A percentile compares a stretch with the other conserved stretches of the same genome.
These are phyloP conservation scores for Aspergillus oerlinghausenensis DNA, from an alignment of 2,329 filamentous ascomycete species.

Conservation along the genomic window DNA sequence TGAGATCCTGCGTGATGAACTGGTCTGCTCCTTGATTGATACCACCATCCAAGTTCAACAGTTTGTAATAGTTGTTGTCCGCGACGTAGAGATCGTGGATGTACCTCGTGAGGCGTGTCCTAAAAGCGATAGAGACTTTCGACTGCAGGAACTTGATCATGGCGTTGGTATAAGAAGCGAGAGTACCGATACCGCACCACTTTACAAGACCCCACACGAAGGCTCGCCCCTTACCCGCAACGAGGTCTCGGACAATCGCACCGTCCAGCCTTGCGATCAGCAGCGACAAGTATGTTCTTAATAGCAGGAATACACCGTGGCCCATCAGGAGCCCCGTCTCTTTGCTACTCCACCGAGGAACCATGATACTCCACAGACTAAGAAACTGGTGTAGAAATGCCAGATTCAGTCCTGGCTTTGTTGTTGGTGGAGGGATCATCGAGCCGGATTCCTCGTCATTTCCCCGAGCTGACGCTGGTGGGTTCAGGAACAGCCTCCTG, in stretches of 20 bases:
- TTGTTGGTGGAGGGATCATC: slow-evolving; percentile 77
- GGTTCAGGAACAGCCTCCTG: slow-evolving; percentile 84
- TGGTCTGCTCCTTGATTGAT: slow-evolving; percentile 90
- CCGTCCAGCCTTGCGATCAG: slow-evolving; percentile 90
- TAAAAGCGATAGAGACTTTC: slow-evolving; percentile 97
- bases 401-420: slow-evolving; percentile 89
- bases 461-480: slow-evolving; percentile 75
- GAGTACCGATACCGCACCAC: slow-evolving; percentile 90
- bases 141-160: slow-evolving; percentile 99
- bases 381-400: slow-evolving; percentile 96
- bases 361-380: slow-evolving; percentile 94
- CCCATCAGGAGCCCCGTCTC: slow-evolving; percentile 86
- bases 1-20: slow-evolving; percentile 95
- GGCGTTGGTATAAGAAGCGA: slow-evolving; percentile 95
- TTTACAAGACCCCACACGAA: slow-evolving; percentile 88
- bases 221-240: slow-evolving; percentile 84
- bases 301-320: slow-evolving; percentile 82
- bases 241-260: slow-evolving; percentile 91
- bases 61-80: slow-evolving; percentile 92
- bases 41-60: slow-evolving; percentile 87
- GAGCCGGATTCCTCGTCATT: slow-evolving; percentile 56
- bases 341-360: slow-evolving; percentile 91
- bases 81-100: slow-evolving; percentile 97
- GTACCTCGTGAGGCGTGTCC: slow-evolving; percentile 88
- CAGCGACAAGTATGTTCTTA: slow-evolving; percentile 89